Percentiles rank a stretch among this genome's conserved stretches.
Conservation (phyloP, 2,329 filamentous ascomycete genomes). For the Bipolaris zeicola region DNA sequence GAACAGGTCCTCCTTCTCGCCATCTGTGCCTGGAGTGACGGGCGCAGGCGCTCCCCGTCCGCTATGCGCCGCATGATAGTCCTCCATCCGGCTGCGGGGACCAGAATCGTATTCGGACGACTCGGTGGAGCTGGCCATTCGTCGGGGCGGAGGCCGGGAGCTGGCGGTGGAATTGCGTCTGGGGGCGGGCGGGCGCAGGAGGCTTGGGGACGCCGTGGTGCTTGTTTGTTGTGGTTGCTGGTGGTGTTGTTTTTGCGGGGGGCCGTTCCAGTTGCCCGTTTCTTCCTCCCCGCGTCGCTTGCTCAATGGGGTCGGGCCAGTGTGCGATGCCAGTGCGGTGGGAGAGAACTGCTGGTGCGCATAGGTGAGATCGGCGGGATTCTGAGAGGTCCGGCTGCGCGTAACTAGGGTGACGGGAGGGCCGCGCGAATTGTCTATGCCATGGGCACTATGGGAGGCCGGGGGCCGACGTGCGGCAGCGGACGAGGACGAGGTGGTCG, state of each 20-base stretch:
- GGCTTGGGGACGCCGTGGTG: conserved; percentile 8
- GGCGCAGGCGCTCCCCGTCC: conserved; percentile 21
- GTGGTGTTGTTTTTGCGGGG: conserved; percentile 19
- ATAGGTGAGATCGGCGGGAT: conserved; percentile 35
- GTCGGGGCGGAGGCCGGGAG: conserved; percentile 23
- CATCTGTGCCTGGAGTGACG: conserved; percentile 27
- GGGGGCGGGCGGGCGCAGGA: conserved; percentile 9
- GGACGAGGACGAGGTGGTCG: conserved; percentile 26
- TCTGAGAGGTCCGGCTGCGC: conserved; percentile 34
- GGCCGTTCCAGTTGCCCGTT: conserved; percentile 15
- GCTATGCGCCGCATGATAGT: conserved; percentile 25
- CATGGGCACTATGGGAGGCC: conserved; percentile 56
- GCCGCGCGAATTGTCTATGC: conserved; percentile 57
- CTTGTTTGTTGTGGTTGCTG: conserved; percentile 17
- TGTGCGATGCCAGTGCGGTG: conserved; percentile 31
- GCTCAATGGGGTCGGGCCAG: conserved; percentile 22
- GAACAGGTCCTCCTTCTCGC: conserved; percentile 50
- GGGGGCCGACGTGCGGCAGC: conserved; percentile 49
- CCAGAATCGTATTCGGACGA: conserved; percentile 41
- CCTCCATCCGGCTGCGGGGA: conserved; percentile 32
- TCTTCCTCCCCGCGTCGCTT: conserved; percentile 24
- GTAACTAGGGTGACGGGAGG: conserved; percentile 58
- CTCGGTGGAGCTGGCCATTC: conserved; percentile 39
- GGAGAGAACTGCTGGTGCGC: conserved; percentile 37
- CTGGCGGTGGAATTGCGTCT: conserved; percentile 29